Percentiles rank a stretch among this genome's conserved stretches.
Evolutionary conservation across 345 rosid species (phyloP).

Genomic region (Rhodamnia rubescens): DNA sequence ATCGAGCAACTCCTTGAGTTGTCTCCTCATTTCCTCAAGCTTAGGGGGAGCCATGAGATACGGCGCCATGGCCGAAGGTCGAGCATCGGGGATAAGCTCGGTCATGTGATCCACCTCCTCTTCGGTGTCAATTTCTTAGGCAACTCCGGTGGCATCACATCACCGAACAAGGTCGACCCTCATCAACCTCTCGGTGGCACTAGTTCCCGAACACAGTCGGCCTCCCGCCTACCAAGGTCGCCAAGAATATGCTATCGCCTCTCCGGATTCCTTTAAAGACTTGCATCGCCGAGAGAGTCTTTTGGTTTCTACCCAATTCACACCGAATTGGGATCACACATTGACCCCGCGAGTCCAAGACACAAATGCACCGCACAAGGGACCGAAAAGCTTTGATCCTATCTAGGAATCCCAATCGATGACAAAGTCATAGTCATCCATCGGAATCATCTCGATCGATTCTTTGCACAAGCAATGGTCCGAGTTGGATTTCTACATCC

Average conservation of each 20-base stretch:
- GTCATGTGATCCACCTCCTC: neutral
- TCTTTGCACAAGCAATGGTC: too few species aligned
- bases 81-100: neutral
- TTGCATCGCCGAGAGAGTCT: too few species aligned
- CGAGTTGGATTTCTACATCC: too few species aligned
- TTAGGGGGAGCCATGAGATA: neutral
- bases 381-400: too few species aligned
- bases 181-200: neutral
- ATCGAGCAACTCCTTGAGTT: neutral
- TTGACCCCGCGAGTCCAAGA: too few species aligned
- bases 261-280: too few species aligned
- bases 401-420: too few species aligned
- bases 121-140: neutral
- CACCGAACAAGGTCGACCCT: neutral
- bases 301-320: too few species aligned
- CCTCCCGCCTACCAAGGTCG: neutral
- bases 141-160: fast-evolving
- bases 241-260: neutral
- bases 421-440: too few species aligned
- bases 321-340: too few species aligned
- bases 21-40: neutral
- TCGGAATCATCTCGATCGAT: too few species aligned
- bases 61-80: neutral
- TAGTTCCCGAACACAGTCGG: neutral
- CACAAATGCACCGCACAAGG: too few species aligned